Base-by-base conservation (phyloP, 768 basidiomycete species). In the Tephrocybe rancida region DNA sequence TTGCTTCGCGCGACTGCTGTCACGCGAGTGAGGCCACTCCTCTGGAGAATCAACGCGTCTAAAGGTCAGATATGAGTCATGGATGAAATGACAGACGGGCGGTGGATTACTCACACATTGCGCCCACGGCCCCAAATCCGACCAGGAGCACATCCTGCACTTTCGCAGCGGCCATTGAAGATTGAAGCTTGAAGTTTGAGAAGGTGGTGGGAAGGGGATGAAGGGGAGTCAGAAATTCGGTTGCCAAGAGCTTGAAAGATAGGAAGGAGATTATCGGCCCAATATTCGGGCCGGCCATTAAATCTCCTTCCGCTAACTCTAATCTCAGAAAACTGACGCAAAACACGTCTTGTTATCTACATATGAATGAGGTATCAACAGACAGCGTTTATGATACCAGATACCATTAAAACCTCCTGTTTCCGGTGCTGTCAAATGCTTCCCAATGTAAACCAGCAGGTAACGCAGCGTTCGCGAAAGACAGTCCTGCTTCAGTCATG, bases 1-100 rank as follows among this genome's bases (percentile, higher is more conserved):
- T 90, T 88, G 46, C 88, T 83, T 50, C 90, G 69, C 1, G 89
- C 90, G 1, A 92, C 86, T 16, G 76, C 85, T 1, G 90, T 91
- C 8, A 92, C 83, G 22, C 81, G 75, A 1, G 80, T 86, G 26
- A 78, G 71, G 10, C 83, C 80, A 59, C 84, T 82, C 54, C 79
- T 70, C 55, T 82, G 73, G 19, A 87, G 69, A 48, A 86, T 74
- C 46, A 79, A 71, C 1, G 84, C 77, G 61, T 85, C 85, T 87
- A 48, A 16, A 41, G 38, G 38, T 44, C 16, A 35, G 27, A 2
- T 41, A 45, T 19, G 14, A 30, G 34, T 13, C 49, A 38, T 44
- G 55, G 38, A 39, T 19, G 9, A 16, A 2, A 3, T 49, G 44
- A 32, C 32, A 9, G 3, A 39, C 10, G 13, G 19, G 3, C 50